These are phyloP conservation scores for Beauveria varroae DNA, from an alignment of 2,329 filamentous ascomycete genomes.

Conservation along the genomic window DNA sequence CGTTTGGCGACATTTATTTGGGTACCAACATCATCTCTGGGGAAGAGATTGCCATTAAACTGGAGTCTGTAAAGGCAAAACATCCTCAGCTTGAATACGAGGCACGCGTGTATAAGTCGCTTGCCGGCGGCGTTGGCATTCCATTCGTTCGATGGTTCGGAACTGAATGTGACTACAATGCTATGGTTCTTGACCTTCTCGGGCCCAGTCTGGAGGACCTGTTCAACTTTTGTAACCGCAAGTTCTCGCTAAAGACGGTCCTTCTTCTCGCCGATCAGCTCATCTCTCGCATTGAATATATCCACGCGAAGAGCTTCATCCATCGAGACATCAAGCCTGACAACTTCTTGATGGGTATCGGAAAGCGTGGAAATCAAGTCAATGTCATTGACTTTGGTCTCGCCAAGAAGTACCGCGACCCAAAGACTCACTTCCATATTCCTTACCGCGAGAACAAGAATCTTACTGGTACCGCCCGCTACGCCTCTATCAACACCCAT, in stretches of 20 bases:
- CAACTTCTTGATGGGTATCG: slow-evolving; percentile 99
- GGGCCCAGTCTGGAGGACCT: slow-evolving; percentile 94
- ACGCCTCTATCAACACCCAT: slow-evolving; percentile 98
- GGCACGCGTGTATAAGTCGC: slow-evolving; percentile 82
- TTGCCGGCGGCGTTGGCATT: slow-evolving; percentile 94
- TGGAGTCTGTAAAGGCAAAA: slow-evolving; percentile 99
- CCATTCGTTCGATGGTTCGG: slow-evolving; percentile 99
- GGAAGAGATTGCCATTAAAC: slow-evolving; percentile 99
- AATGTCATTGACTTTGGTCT: slow-evolving; percentile 99
- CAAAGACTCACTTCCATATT: slow-evolving; percentile 99
- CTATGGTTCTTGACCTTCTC: slow-evolving; percentile 96
- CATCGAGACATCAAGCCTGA: slow-evolving; percentile 99
- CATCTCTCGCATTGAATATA: slow-evolving; percentile 99
- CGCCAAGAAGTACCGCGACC: slow-evolving; percentile 99
- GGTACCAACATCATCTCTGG: slow-evolving; percentile 99
- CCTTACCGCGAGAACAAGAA: slow-evolving; percentile 99
- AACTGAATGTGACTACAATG: slow-evolving; percentile 99
- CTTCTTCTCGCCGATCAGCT: slow-evolving; percentile 93
- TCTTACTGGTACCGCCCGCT: slow-evolving; percentile 95
- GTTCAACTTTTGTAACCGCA: slow-evolving; percentile 99
- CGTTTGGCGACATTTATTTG: slow-evolving; percentile 97
- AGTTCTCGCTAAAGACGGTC: slow-evolving; percentile 98
- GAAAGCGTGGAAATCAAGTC: slow-evolving; percentile 98
- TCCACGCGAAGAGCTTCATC: slow-evolving; percentile 98
- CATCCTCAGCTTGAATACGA: slow-evolving; percentile 98